Conservation (phyloP, 306 rosid species). For the Biancaea sappan region DNA sequence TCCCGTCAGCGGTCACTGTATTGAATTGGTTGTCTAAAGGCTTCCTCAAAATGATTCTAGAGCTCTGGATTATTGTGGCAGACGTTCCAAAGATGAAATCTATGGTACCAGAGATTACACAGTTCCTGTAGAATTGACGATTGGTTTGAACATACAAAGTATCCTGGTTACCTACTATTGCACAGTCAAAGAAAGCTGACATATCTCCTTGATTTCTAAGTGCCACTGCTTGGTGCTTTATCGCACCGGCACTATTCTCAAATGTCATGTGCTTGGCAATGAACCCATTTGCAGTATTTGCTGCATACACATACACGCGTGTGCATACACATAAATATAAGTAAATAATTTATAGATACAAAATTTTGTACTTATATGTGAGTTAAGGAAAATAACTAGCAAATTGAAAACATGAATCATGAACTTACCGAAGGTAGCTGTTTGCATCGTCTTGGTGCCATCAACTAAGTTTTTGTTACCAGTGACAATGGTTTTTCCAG, state of each 20-base stretch:
- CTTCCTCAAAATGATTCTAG: slow-evolving; percentile 48
- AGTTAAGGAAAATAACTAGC: background rate
- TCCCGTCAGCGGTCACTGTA: slow-evolving; percentile 57
- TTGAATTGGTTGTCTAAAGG: slow-evolving; percentile 50
- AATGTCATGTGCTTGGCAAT: slow-evolving; percentile 53
- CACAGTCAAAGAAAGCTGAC: slow-evolving; percentile 47
- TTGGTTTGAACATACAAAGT: slow-evolving; percentile 48
- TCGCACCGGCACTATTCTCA: slow-evolving; percentile 56
- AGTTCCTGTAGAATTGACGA: slow-evolving; percentile 62
- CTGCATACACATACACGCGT: slow-evolving; percentile 43
- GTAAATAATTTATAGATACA: background rate
- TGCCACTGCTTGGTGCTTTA: slow-evolving; percentile 70
- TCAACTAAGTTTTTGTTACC: slow-evolving; percentile 45
- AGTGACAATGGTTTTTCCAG: slow-evolving; percentile 56
- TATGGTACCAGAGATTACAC: slow-evolving; percentile 64
- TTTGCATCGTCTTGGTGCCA: slow-evolving; percentile 44
- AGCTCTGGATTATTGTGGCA: slow-evolving; percentile 52
- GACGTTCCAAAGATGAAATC: slow-evolving; percentile 70
- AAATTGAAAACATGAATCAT: background rate
- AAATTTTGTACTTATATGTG: too few relatives aligned
- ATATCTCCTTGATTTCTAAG: slow-evolving; percentile 53
- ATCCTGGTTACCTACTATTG: slow-evolving; percentile 59
- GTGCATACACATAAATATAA: too few relatives aligned
- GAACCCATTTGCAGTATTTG: slow-evolving; percentile 41
- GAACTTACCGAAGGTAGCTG: slow-evolving; percentile 59